Base-by-base conservation (phyloP, 2,329 filamentous ascomycete species). In the Aspergillus quadricinctus region DNA sequence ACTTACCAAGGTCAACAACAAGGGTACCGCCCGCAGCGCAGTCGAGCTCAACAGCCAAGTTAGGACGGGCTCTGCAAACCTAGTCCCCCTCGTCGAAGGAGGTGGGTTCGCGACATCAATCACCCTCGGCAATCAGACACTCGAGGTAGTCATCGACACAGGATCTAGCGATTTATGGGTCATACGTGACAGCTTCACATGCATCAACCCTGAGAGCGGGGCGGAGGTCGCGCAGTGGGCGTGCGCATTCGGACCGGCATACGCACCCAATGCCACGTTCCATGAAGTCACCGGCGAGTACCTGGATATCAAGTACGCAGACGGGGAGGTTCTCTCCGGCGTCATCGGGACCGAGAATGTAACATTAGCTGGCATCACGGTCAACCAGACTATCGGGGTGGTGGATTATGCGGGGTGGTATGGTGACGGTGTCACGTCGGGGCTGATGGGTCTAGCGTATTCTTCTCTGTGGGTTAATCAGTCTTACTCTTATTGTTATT, bases 401-500 rank as follows among this genome's bases (percentile, higher is more conserved):
- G 79, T 80, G 3, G 71, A 77, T 49, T 60, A 65, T 37, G 74
- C 77, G 0, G 72, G 69, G 11, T 79, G 75, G 70, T 64, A 71
- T 19, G 79, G 78, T 8, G 78, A 82, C 55, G 72, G 69, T 1
- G 66, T 73, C 21, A 77, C 77, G 1, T 77, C 75, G 27, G 81
- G 82, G 2, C 66, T 83, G 2, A 61, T 84, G 3, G 82, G 81
- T 0, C 71, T 84, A 11, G 79, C 73, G 1, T 83, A 81, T 61
- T 76, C 78, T 7, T 69, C 74, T 14, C 62, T 82, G 41, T 45
- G 21, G 21, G 41, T 45, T 10, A 4, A 6, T 37, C 21, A 1
- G 19, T 6, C 41, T 10, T 10, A 37, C 17, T 6, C 41, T 10
- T 10, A 17, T 37, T n/a, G 14, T 17, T 37, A 17, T 7, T 5